A percentile compares a stretch with the other conserved stretches of the same genome.
phyloP scores from a whole-genome alignment of 306 rosid genomes.

The Quercus bicolor region DNA sequence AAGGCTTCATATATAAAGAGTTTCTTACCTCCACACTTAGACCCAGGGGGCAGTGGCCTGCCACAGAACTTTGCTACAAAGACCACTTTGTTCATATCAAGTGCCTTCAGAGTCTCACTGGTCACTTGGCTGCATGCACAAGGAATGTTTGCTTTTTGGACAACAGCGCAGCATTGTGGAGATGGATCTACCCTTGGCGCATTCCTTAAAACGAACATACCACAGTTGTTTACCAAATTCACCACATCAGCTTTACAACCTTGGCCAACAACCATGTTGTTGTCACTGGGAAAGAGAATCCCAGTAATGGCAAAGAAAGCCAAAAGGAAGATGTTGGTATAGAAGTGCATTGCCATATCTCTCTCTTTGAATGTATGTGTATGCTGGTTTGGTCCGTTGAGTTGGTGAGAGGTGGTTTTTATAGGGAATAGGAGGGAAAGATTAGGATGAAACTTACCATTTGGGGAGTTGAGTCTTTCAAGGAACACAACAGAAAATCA shows the following conservation, averaged over 20 bases:
- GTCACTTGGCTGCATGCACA: constrained; percentile 25
- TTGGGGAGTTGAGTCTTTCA: too few relatives aligned
- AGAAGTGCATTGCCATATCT: constrained; percentile 14
- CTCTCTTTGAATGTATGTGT: background rate
- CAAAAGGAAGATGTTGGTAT: background rate
- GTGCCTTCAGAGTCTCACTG: background rate
- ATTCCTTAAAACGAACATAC: constrained; percentile 2
- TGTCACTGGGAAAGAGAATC: background rate
- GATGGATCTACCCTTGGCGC: background rate
- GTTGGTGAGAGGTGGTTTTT: background rate
- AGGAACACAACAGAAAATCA: too few relatives aligned
- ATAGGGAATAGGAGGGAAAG: background rate
- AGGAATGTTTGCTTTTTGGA: background rate
- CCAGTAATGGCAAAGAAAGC: background rate
- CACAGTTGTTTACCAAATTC: constrained; percentile 15
- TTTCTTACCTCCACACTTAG: constrained; percentile 27
- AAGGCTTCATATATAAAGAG: background rate
- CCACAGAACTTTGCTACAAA: constrained; percentile 16
- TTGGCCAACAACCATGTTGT: constrained; percentile 13
- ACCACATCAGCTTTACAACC: constrained; percentile 19
- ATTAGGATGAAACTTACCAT: background rate
- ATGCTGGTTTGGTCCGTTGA: background rate
- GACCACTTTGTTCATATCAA: constrained; percentile 25
- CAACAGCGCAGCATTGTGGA: constrained; percentile 16
- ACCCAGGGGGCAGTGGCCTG: constrained; percentile 4